Evolutionary conservation across 192 early-diverging fungal genomes (phyloP), one percentile per base, ranked within the genome.

Genomic region (Rhizoclosmatium sp.): DNA sequence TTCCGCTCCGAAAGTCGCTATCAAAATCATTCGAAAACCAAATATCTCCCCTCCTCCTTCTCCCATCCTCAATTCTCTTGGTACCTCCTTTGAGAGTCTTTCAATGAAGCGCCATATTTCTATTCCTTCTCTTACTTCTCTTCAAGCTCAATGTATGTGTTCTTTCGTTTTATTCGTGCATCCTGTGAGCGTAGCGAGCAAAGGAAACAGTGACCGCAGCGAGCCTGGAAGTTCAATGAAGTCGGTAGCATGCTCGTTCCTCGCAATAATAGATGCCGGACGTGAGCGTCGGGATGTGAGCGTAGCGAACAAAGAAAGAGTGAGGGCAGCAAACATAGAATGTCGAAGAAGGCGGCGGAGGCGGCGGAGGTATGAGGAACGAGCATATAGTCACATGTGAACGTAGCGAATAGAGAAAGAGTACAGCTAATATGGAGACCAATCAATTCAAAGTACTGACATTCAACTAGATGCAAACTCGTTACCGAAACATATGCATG

Each of bases 1-100:
- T 4, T 4, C 44, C 16, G 39, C 9, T 19, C 14, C 40, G 3
- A 16, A 72, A 44, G 87, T 92, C 2, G 94, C 93, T 2, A 82
- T 93, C 81, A 95, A 95, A 81, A 87, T 94, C 61, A 42, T 76
- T 12, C 10, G 65, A 21, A 76, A 56, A 48, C 75, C 51, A 71
- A 66, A 12, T n/a, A 7, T 80, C 21, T 12, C 48, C 1, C 16
- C 56, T 31, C 56, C 21, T n/a, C 48, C 65, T 19, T 56, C 48
- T n/a, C 69, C 67, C 39, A 19, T 47, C 7, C 69, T n/a, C 21
- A 56, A 31, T 40, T 56, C 31, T 7, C 75, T 56, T 3, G 7
- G 4, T 7, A 10, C 7, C 42, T 40, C 47, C 65, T 47, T 75
- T 39, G 73, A 51, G 19, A 60, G 59, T 75, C 73, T 64, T n/a